Evolutionary conservation across 306 rosid species (phyloP).

Genomic region (Dryas octopetala): DNA sequence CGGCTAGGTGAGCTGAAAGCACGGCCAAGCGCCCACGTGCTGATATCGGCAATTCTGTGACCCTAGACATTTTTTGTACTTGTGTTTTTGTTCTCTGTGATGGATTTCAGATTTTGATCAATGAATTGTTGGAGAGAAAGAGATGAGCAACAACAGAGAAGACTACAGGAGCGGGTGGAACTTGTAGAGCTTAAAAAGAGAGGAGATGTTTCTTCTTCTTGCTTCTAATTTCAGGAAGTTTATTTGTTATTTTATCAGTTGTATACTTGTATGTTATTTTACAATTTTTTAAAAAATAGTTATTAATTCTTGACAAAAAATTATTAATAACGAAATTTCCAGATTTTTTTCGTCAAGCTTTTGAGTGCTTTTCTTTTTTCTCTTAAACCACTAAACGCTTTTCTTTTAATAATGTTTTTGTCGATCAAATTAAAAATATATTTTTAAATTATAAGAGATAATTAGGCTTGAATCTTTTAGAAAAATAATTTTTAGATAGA

Average conservation of each 20-base stretch:
- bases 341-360: too few relatives aligned
- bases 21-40: conserved; percentile 75
- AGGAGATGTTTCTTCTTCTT: neutral
- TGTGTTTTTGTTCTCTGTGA: neutral
- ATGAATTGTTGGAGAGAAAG: neutral
- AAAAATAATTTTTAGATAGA: too few relatives aligned
- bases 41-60: conserved; percentile 34
- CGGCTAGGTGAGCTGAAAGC: conserved; percentile 60
- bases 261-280: too few relatives aligned
- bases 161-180: neutral
- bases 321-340: too few relatives aligned
- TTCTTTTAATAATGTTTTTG: too few relatives aligned
- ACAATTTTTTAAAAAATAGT: too few relatives aligned
- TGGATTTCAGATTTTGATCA: neutral
- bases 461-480: too few relatives aligned
- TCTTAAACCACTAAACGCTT: too few relatives aligned
- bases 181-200: neutral
- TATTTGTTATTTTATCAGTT: neutral
- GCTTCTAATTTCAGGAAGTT: neutral
- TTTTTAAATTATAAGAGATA: too few relatives aligned
- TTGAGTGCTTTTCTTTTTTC: too few relatives aligned
- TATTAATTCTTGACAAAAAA: too few relatives aligned
- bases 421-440: too few relatives aligned
- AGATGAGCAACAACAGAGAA: neutral
- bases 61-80: conserved; percentile 36